Base-by-base conservation (phyloP, 805 yeast species). In the Cyberlindnera mrakii region DNA sequence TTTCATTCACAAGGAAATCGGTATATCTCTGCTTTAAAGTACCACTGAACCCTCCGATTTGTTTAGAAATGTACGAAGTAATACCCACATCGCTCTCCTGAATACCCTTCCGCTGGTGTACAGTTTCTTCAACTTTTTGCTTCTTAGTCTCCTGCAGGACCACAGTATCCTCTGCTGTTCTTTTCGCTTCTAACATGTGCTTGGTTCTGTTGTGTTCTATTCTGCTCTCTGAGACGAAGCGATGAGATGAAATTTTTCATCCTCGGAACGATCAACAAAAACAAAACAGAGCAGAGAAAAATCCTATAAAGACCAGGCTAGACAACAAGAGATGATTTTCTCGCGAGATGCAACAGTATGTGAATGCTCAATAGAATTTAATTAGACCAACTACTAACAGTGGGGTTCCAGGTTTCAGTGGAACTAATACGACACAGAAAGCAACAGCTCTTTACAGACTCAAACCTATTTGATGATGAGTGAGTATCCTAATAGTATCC, bases 1-100 rank as follows among this genome's bases (percentile, higher is more conserved):
- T 83, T 63, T 93, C 99, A 63, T 89, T 87, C 36, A 93, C 99
- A 58, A 87, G 73, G 60, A 93, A 93, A 60, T 93, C 99, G 11
- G 96, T 82, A 64, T 89, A 90, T 48, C 96, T 71, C 58, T 86
- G 95, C 62, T 93, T 93, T 54, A 93, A 70, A 13, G 75, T 72
- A 3, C 98, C 99, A 15, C 62, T 60, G 50, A 93, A 87, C 3
- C 96, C 95, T 9, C 70, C 62, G 20, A 69, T 54, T 5, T 67
- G 71, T 2, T 69, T 59, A 38, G 78, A 77, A 30, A 88, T 64
- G 54, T 68, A 90, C 40, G 77, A 77, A 1, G 87, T 80, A 50
- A 93, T 91, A 6, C 99, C 99, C 9, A 93, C 99, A 60, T 89
- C 95, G 2, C 50, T 31, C 58, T 90, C 96, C 41, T 71, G 74